Conservation (phyloP, 768 basidiomycete species). For the Rickenella mellea region DNA sequence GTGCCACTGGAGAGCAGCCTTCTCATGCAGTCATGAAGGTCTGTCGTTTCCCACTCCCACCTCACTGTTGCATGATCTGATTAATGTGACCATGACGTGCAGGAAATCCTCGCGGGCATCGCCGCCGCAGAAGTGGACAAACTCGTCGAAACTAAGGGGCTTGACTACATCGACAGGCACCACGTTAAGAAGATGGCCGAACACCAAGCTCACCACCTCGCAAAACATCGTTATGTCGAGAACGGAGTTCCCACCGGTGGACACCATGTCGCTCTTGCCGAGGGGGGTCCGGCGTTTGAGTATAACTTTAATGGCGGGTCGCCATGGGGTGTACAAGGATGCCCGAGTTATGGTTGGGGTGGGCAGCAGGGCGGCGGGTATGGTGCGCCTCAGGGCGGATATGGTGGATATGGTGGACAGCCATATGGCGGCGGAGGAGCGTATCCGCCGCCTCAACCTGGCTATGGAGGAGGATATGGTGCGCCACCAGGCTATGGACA, state of each 20-base stretch:
- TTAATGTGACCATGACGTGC: neutral
- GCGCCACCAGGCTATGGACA: too few relatives aligned
- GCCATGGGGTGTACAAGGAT: conserved; percentile 5
- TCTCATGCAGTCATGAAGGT: conserved; percentile 20
- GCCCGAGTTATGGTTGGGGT: neutral
- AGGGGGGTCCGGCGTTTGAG: conserved; percentile 6
- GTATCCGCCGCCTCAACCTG: neutral
- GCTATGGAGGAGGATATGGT: neutral
- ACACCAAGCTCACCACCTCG: conserved; percentile 13
- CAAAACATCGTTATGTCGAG: conserved; percentile 9
- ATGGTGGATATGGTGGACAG: neutral
- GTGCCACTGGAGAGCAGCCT: conserved; percentile 18
- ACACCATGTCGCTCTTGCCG: conserved; percentile 9
- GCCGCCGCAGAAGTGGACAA: conserved; percentile 28
- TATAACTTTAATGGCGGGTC: conserved; percentile 10
- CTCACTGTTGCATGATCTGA: neutral
- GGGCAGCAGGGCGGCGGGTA: neutral
- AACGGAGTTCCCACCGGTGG: conserved; percentile 10
- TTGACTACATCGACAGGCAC: conserved; percentile 14
- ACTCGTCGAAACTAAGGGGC: conserved; percentile 28
- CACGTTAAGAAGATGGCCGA: conserved; percentile 13
- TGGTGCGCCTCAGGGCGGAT: neutral
- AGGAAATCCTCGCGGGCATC: conserved; percentile 26
- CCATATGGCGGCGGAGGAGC: neutral
- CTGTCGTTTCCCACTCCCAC: neutral